A percentile compares a stretch with the other conserved stretches of the same genome.
Evolutionary conservation across 2,329 filamentous ascomycete genomes (phyloP).

Genomic region (Didymella sp.): DNA sequence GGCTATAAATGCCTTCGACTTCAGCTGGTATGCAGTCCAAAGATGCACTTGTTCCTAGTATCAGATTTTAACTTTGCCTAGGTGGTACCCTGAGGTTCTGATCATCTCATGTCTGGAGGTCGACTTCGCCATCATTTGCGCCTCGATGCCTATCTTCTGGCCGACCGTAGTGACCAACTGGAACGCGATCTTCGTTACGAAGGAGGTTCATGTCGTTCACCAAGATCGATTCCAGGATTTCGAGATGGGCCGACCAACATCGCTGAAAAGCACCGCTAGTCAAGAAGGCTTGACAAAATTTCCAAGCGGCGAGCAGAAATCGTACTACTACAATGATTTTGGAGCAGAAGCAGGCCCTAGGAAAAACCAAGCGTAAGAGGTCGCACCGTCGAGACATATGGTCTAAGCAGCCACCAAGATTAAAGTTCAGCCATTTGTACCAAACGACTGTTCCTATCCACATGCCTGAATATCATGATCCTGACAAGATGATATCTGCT

Average conservation of each 20-base stretch:
- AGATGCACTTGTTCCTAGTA: neutral
- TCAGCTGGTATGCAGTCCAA: slow-evolving; percentile 28
- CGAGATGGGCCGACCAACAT: slow-evolving; percentile 29
- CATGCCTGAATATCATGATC: neutral
- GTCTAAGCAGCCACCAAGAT: neutral
- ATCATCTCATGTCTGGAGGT: slow-evolving; percentile 45
- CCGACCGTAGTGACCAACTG: slow-evolving; percentile 38
- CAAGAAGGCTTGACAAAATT: slow-evolving; percentile 30
- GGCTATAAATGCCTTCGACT: slow-evolving; percentile 31
- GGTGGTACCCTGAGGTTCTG: slow-evolving; percentile 37
- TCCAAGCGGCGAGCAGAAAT: slow-evolving; percentile 13
- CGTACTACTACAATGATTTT: slow-evolving; percentile 23
- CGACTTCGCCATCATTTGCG: slow-evolving; percentile 47
- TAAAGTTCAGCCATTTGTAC: neutral
- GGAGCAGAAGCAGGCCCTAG: slow-evolving; percentile 12
- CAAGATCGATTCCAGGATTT: slow-evolving; percentile 30
- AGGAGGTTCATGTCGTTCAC: slow-evolving; percentile 42
- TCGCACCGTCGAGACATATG: neutral
- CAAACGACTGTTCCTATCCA: neutral
- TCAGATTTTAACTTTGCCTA: neutral
- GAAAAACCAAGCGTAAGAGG: slow-evolving; percentile 4
- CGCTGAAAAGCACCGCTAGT: slow-evolving; percentile 32
- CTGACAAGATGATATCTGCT: slow-evolving; percentile 4
- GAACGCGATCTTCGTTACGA: slow-evolving; percentile 44
- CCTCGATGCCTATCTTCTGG: slow-evolving; percentile 50